Evolutionary conservation across 305 asterid genomes (phyloP), one percentile per base, ranked within the genome.

Genomic region (Fraxinus dipetala): DNA sequence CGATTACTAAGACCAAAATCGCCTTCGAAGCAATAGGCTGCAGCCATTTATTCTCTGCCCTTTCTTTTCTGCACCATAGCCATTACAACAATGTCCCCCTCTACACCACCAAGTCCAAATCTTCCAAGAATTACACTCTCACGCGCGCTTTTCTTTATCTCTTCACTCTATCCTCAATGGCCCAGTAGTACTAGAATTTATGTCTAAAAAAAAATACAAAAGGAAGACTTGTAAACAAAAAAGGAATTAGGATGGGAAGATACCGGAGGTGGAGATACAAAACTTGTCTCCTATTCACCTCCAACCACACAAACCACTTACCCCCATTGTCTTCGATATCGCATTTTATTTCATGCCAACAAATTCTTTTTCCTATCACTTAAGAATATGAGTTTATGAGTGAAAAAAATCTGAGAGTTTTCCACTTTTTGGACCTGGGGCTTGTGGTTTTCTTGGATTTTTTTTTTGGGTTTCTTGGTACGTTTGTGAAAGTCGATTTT

Each of bases 211-310:
- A 77, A 48, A 43, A 43, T 30, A 83, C 2, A 40, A 85, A 22
- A 81, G 81, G 89, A 89, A 72, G 86, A 78, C 81, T 82, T 45
- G 31, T 38, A 67, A 74, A 59, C 69, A 76, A 70, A 76, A 56
- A 73, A 54, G 69, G 83, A 80, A 83, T 30, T 56, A 69, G 61
- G 32, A 81, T 74, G 84, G 79, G 74, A 76, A 83, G 35, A 85
- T 75, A 70, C 80, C 35, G 73, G 85, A 54, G 75, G 80, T 16
- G 14, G 83, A 82, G 81, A 85, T 86, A 86, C 83, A 79, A 48
- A 88, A 79, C 73, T 85, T 87, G 89, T 82, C 87, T 89, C 85
- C 89, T 85, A 28, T 31, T 76, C 81, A 34, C 87, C 79, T 85
- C 80, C 89, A 72, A 81, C 90, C 89, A 88, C 90, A 85, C 79